These are phyloP conservation scores for Sclerotinia borealis DNA, from an alignment of 2,329 filamentous ascomycete genomes.

Conservation along the genomic window DNA sequence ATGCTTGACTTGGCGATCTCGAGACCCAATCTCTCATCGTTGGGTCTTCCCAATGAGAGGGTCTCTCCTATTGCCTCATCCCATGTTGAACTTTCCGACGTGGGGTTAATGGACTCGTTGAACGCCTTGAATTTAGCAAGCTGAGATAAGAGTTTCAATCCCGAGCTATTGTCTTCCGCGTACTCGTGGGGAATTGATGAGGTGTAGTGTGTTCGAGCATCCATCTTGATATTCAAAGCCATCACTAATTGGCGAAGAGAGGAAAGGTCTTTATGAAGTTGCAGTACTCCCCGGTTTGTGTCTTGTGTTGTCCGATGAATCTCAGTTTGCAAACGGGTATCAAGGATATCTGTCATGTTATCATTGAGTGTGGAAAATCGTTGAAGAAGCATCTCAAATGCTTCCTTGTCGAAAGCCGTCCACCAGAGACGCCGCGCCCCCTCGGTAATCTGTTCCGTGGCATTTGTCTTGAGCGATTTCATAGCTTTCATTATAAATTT, in stretches of 20 bases:
- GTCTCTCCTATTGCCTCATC: slow-evolving; percentile 37
- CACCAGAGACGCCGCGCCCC: slow-evolving; percentile 35
- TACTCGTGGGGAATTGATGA: slow-evolving; percentile 15
- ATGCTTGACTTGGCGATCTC: slow-evolving; percentile 18
- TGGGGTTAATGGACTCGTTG: slow-evolving; percentile 41
- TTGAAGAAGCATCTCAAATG: slow-evolving; percentile 40
- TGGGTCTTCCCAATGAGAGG: slow-evolving; percentile 35
- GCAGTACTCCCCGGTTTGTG: slow-evolving; percentile 42
- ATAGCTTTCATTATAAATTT: slow-evolving; percentile 42
- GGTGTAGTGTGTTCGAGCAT: slow-evolving; percentile 24
- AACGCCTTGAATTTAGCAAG: slow-evolving; percentile 48
- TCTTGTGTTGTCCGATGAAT: slow-evolving; percentile 44
- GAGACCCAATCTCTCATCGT: slow-evolving; percentile 13
- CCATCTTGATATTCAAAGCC: slow-evolving; percentile 40
- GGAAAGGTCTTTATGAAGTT: slow-evolving; percentile 42
- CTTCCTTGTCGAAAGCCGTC: slow-evolving; percentile 42
- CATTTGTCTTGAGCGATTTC: slow-evolving; percentile 35
- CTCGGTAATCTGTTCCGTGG: slow-evolving; percentile 29
- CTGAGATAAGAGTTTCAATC: slow-evolving; percentile 38
- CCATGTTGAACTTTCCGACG: slow-evolving; percentile 26
- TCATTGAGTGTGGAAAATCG: slow-evolving; percentile 43
- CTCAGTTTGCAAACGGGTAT: slow-evolving; percentile 42
- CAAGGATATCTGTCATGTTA: slow-evolving; percentile 43
- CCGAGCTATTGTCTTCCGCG: slow-evolving; percentile 35
- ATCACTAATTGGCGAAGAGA: slow-evolving; percentile 42